Conservation (phyloP, 2,329 filamentous ascomycete species). For the Cladosporium sp. region DNA sequence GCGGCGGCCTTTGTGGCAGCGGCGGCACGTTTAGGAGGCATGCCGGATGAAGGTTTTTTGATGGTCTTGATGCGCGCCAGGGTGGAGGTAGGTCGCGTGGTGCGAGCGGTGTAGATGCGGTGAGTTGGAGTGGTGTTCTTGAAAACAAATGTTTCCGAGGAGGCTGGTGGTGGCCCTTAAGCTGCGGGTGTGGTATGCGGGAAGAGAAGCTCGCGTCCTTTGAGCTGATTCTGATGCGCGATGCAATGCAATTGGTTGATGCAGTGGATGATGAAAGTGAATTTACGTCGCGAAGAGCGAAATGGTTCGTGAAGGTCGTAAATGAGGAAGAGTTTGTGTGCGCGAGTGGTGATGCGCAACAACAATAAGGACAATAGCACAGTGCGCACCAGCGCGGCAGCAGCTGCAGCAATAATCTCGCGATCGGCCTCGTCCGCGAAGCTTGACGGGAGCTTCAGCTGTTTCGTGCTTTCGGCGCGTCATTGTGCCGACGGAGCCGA, state of each 20-base stretch:
- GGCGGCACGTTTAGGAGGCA: conserved; percentile 13
- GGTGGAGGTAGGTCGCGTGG: conserved; percentile 4
- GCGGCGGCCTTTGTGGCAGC: conserved; percentile 18
- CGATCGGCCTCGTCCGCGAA: conserved; percentile 8
- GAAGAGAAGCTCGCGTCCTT: background rate
- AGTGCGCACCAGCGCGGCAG: conserved; percentile 3
- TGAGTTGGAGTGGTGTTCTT: background rate
- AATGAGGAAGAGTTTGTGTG: background rate
- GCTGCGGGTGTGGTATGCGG: conserved; percentile 12
- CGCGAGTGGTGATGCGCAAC: background rate
- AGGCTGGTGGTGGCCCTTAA: conserved; percentile 5
- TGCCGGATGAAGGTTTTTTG: conserved; percentile 10
- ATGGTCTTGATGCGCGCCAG: conserved; percentile 19
- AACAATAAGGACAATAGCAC: conserved; percentile 2
- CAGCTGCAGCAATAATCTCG: conserved; percentile 1
- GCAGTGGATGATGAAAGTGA: background rate
- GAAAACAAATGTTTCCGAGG: conserved; percentile 7
- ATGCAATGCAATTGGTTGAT: background rate
- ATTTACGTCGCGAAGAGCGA: background rate
- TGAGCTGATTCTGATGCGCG: background rate
- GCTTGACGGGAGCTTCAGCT: conserved; percentile 1
- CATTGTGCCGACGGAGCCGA: conserved; percentile 1
- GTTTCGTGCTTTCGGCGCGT: background rate
- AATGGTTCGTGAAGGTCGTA: background rate
- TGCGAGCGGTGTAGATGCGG: background rate